These are phyloP conservation scores for Entomortierella lignicola DNA, from an alignment of 192 early-diverging fungal species.

Conservation along the genomic window DNA sequence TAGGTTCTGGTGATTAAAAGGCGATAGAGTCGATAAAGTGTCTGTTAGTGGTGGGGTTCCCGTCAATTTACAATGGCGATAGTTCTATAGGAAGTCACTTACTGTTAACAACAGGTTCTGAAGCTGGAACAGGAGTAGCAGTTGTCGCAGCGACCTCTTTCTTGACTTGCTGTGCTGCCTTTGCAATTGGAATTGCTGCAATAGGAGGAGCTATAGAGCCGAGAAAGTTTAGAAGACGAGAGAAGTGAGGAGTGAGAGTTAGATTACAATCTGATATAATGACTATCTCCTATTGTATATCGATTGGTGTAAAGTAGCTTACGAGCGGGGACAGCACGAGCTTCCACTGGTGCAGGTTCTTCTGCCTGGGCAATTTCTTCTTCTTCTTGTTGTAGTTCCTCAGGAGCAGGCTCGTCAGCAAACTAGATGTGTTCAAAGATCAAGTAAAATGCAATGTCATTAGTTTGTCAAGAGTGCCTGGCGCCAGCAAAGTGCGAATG, in stretches of 20 bases:
- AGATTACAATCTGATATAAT: neutral
- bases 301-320: neutral
- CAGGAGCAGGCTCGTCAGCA: conserved; percentile 31
- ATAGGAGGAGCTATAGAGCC: conserved; percentile 6
- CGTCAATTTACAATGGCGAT: too few relatives aligned
- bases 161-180: conserved; percentile 7
- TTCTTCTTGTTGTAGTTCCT: conserved; percentile 18
- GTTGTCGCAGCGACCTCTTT: conserved; percentile 8
- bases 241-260: neutral
- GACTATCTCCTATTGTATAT: too few relatives aligned
- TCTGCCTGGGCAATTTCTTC: conserved; percentile 21
- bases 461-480: neutral
- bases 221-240: neutral
- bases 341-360: conserved; percentile 15
- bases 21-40: too few relatives aligned
- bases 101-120: conserved; percentile 27
- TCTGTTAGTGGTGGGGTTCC: too few relatives aligned
- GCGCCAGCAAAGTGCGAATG: neutral
- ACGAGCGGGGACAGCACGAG: conserved; percentile 44
- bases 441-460: neutral
- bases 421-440: conserved; percentile 6
- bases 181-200: conserved; percentile 14
- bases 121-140: conserved; percentile 3
- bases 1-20: conserved; percentile 58
- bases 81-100: too few relatives aligned